Conservation (phyloP, 768 basidiomycete species). For the Mycena venus region DNA sequence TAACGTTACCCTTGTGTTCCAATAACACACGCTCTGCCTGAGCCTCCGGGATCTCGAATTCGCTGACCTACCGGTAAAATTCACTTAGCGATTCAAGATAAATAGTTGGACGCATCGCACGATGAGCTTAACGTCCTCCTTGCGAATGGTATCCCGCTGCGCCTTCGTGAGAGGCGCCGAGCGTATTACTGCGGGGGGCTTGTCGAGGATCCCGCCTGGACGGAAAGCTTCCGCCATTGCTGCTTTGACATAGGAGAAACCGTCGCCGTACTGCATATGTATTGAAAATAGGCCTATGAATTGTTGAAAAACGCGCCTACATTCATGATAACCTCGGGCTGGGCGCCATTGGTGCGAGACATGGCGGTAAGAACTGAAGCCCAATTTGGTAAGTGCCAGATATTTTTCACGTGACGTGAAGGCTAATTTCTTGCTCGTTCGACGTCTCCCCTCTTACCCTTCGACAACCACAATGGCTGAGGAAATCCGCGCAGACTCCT, state of each 20-base stretch:
- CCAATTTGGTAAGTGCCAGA: neutral
- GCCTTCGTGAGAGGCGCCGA: slow-evolving; percentile 48
- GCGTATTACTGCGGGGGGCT: slow-evolving; percentile 50
- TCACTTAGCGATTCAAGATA: neutral
- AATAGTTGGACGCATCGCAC: slow-evolving; percentile 50
- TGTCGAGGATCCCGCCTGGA: slow-evolving; percentile 69
- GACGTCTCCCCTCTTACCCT: slow-evolving; percentile 4
- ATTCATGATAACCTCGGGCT: slow-evolving; percentile 76
- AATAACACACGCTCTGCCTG: slow-evolving; percentile 71
- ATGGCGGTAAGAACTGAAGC: slow-evolving; percentile 4
- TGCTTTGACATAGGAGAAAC: slow-evolving; percentile 75
- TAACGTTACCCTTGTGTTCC: slow-evolving; percentile 67
- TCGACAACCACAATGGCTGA: slow-evolving; percentile 53
- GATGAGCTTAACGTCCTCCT: slow-evolving; percentile 76
- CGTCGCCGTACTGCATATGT: slow-evolving; percentile 68
- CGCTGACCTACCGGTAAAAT: slow-evolving; percentile 59
- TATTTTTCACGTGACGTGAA: neutral
- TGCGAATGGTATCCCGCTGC: slow-evolving; percentile 62
- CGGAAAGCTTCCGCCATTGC: slow-evolving; percentile 77
- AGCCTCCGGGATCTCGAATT: slow-evolving; percentile 71
- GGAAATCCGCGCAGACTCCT: slow-evolving; percentile 92
- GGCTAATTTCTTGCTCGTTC: slow-evolving; percentile 21
- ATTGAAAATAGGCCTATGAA: neutral
- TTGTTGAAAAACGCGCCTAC: slow-evolving; percentile 52
- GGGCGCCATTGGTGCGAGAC: slow-evolving; percentile 57